Conservation (phyloP, 179 eudicot genomes). For the Patellifolia procumbens region DNA sequence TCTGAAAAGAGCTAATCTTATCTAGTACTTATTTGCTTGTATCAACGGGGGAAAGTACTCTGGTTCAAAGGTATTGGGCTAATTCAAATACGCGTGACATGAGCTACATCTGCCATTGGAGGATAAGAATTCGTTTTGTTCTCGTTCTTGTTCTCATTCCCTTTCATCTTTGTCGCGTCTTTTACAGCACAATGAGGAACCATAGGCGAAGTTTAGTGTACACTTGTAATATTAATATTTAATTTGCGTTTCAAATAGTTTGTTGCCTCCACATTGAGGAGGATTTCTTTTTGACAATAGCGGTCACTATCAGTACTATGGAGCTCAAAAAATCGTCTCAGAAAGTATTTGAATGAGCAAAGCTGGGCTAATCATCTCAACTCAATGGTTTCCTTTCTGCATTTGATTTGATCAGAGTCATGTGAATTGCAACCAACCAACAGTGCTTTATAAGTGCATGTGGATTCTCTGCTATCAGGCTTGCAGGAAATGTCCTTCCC, state of each 20-base stretch:
- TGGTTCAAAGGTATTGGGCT: slow-evolving; percentile 14
- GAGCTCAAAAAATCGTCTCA: not conserved
- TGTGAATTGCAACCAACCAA: not conserved
- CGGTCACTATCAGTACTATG: not conserved
- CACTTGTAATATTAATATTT: slow-evolving; percentile 9
- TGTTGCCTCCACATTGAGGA: slow-evolving; percentile 15
- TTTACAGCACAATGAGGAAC: slow-evolving; percentile 9
- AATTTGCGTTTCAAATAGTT: not conserved
- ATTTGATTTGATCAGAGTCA: not conserved
- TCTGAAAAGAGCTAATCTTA: slow-evolving; percentile 69
- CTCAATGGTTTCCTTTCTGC: not conserved
- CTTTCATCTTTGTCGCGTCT: not conserved
- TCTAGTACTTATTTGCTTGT: slow-evolving; percentile 33
- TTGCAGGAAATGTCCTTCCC: not conserved
- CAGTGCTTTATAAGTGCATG: not conserved
- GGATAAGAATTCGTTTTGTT: not conserved
- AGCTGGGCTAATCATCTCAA: slow-evolving; percentile 5
- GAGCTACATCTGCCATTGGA: slow-evolving; percentile 14
- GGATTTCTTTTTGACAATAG: slow-evolving; percentile 2
- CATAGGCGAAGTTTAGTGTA: slow-evolving; percentile 22
- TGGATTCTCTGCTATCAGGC: not conserved
- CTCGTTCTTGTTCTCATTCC: not conserved
- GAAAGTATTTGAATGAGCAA: slow-evolving; percentile 11
- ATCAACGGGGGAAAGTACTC: slow-evolving; percentile 1
- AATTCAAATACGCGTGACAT: not conserved